phyloP scores from a whole-genome alignment of 768 basidiomycete genomes.

The Tremella fuciformis region DNA sequence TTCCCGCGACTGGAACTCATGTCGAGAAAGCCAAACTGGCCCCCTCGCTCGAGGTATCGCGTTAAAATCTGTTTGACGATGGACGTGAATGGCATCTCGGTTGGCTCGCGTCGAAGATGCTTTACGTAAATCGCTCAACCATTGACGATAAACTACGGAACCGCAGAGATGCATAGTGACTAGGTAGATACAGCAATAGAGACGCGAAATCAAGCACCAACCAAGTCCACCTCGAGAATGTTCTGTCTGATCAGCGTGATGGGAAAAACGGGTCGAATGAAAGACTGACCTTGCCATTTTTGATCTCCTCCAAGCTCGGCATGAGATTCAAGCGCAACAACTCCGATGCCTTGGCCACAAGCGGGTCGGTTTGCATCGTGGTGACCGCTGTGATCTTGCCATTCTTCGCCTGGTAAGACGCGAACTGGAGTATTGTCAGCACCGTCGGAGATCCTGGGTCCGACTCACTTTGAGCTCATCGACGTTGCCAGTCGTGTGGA shows the following conservation, averaged over 20 bases:
- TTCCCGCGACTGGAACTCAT: neutral
- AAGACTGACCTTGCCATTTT: conserved; percentile 63
- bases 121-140: too few species aligned
- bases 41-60: too few species aligned
- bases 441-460: neutral
- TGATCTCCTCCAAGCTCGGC: conserved; percentile 72
- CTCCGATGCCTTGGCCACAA: conserved; percentile 74
- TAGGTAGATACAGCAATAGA: too few species aligned
- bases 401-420: conserved; percentile 48
- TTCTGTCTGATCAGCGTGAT: conserved; percentile 23
- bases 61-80: too few species aligned
- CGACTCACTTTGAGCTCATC: conserved; percentile 68
- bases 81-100: too few species aligned
- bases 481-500: conserved; percentile 72
- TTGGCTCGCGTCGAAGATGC: too few species aligned
- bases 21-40: too few species aligned
- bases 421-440: conserved; percentile 41
- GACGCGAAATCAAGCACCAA: conserved; percentile 2
- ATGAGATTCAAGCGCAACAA: conserved; percentile 73
- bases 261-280: neutral
- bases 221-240: conserved; percentile 43
- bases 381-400: conserved; percentile 51
- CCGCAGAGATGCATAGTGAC: too few species aligned
- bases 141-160: too few species aligned
- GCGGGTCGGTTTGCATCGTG: conserved; percentile 73